phyloP scores from a whole-genome alignment of 106 monocot species.

The Ottelia alismoides region DNA sequence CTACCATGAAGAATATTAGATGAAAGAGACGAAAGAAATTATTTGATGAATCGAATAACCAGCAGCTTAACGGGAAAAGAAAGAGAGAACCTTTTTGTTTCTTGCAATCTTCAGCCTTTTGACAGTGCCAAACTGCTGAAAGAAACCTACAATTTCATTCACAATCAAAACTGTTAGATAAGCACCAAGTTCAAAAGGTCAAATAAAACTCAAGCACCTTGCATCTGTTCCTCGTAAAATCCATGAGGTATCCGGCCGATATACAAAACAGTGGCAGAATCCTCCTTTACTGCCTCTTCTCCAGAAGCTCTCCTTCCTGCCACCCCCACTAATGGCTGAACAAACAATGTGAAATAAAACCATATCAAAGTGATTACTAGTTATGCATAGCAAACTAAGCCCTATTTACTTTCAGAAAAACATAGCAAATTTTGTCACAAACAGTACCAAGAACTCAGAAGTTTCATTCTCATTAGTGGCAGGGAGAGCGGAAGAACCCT shows the following conservation, averaged over 20 bases:
- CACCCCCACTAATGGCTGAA: slow-evolving; percentile 66
- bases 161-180: too few relatives aligned
- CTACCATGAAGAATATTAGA: too few relatives aligned
- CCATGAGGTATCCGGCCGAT: slow-evolving; percentile 97
- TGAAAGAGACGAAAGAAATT: too few relatives aligned
- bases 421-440: too few relatives aligned
- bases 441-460: slow-evolving; percentile 65
- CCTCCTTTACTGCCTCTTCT: slow-evolving; percentile 17
- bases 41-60: too few relatives aligned
- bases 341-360: slow-evolving; percentile 2
- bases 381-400: too few relatives aligned
- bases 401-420: too few relatives aligned
- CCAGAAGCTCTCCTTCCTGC: slow-evolving; percentile 17
- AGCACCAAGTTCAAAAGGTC: too few relatives aligned
- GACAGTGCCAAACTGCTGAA: slow-evolving; percentile 75
- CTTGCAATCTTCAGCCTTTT: slow-evolving; percentile 75
- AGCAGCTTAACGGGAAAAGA: neutral
- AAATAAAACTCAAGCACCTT: slow-evolving; percentile 42
- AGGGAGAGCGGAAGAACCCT: slow-evolving; percentile 20
- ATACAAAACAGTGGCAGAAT: slow-evolving; percentile 53
- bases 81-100: slow-evolving; percentile 51
- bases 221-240: slow-evolving; percentile 93
- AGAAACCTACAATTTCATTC: too few relatives aligned
- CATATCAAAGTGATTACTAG: too few relatives aligned
- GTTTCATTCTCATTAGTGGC: slow-evolving; percentile 26